Percentiles rank a stretch among this genome's conserved stretches.
phyloP scores from a whole-genome alignment of 2,329 filamentous ascomycete genomes.

The Colletotrichum simmondsii region DNA sequence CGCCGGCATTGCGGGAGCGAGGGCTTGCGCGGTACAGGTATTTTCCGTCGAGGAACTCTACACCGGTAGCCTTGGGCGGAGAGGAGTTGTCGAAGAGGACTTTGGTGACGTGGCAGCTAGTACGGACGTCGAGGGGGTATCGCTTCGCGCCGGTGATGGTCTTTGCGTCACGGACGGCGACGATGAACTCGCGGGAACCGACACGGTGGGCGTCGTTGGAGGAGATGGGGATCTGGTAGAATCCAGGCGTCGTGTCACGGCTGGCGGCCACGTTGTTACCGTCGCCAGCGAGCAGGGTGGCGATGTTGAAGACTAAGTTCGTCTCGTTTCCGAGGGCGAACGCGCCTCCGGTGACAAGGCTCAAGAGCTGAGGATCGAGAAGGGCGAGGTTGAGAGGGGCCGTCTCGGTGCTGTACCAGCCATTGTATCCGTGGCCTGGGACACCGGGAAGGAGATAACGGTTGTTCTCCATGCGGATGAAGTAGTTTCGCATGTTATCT shows the following conservation, averaged over 20 bases:
- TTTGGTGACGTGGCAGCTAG: slow-evolving; percentile 58
- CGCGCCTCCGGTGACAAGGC: slow-evolving; percentile 60
- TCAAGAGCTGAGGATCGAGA: slow-evolving; percentile 63
- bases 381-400: slow-evolving; percentile 62
- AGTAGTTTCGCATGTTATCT: slow-evolving; percentile 68
- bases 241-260: slow-evolving; percentile 58
- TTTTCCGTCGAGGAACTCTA: slow-evolving; percentile 60
- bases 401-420: slow-evolving; percentile 65
- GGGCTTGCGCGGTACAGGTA: slow-evolving; percentile 59
- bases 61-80: slow-evolving; percentile 56
- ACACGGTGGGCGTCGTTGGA: slow-evolving; percentile 62
- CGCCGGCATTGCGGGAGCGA: slow-evolving; percentile 40
- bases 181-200: slow-evolving; percentile 66
- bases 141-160: slow-evolving; percentile 60
- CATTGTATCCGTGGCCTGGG: slow-evolving; percentile 61
- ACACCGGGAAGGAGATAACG: slow-evolving; percentile 55
- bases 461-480: slow-evolving; percentile 63
- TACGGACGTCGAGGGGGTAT: slow-evolving; percentile 66
- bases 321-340: slow-evolving; percentile 56
- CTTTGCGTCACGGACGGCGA: slow-evolving; percentile 59
- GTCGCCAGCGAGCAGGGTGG: slow-evolving; percentile 56
- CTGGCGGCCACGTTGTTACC: slow-evolving; percentile 57
- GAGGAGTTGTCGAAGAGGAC: slow-evolving; percentile 52
- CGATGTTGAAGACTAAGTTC: slow-evolving; percentile 41
- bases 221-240: slow-evolving; percentile 69